These are phyloP conservation scores for Plantago coronopus DNA, from an alignment of 305 asterid species.

Conservation along the genomic window DNA sequence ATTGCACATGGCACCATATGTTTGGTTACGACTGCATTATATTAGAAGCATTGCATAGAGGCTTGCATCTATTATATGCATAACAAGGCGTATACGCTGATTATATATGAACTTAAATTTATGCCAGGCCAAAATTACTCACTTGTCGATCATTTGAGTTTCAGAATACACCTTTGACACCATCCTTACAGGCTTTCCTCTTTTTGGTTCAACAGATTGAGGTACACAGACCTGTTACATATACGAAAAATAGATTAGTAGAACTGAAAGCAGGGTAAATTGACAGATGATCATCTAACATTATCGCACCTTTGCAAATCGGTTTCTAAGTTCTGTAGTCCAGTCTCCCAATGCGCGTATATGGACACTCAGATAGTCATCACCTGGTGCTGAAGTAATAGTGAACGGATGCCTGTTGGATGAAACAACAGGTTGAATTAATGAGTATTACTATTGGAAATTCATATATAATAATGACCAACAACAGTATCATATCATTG, in stretches of 20 bases:
- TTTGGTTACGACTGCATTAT: background rate
- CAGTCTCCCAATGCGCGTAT: conserved; percentile 89
- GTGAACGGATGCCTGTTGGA: conserved; percentile 91
- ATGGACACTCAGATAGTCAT: conserved; percentile 73
- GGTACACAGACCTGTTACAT: conserved; percentile 57
- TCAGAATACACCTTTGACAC: conserved; percentile 58
- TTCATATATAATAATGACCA: background rate
- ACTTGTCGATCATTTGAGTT: conserved; percentile 41
- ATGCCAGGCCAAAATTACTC: conserved; percentile 14
- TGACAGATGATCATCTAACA: background rate
- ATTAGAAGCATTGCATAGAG: background rate
- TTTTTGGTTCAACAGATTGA: conserved; percentile 34
- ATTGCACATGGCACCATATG: background rate
- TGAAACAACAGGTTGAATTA: too few relatives aligned
- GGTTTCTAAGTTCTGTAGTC: conserved; percentile 73
- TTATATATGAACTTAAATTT: background rate
- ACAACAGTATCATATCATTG: background rate
- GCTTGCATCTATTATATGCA: too few relatives aligned
- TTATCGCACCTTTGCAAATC: conserved; percentile 52
- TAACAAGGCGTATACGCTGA: background rate
- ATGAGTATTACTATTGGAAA: too few relatives aligned
- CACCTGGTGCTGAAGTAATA: conserved; percentile 94
- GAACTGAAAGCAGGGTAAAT: conserved; percentile 1
- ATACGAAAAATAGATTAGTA: background rate
- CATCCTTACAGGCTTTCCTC: conserved; percentile 61